Evolutionary conservation across 345 rosid genomes (phyloP), one percentile per base, ranked within the genome.

Genomic region (Stellera chamaejasme): DNA sequence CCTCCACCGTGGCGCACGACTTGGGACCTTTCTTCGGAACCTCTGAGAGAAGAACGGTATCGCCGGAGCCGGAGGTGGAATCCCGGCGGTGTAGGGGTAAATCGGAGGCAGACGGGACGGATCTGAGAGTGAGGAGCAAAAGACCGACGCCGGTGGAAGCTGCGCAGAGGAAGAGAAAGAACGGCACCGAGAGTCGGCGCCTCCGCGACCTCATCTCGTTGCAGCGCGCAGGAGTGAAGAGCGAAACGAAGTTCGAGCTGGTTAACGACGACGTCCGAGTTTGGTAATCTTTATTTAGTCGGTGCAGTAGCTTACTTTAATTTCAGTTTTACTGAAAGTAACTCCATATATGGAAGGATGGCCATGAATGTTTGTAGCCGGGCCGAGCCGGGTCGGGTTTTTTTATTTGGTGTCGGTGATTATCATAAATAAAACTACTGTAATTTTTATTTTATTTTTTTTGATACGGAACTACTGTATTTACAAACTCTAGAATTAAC

Each of bases 1-100:
- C 95, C 63, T 89, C 97, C 65, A 89, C 97, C 45, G 96, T 89
- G 42, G 92, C 92, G 60, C 99, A 93, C 7, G 79, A 45, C 48
- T 77, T 72, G 53, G 27, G 47, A 32, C 68, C 64, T 10, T 53
- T 45, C 50, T 48, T 61, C 25, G 48, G 36, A 4, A 62, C 71
- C 41, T 49, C 50, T 13, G 43, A 62, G 9, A 41, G 54, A 10
- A 59, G 57, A 16, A 57, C 49, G 28, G 32, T 47, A 43, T 63
- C n/a, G 47, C 58, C 50, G 39, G 32, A 10, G 57, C 50, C 12
- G 53, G 73, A 53, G 62, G 26, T 11, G 11, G 25, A 14, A 11
- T 36, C 55, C 56, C 27, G 61, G 47, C 11, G 47, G 46, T 28
- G 52, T 13, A 59, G 19, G 19, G 55, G 32, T 16, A 58, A 54